Conservation (phyloP, 2,329 filamentous ascomycete genomes). For the Rachicladosporium sp. region DNA sequence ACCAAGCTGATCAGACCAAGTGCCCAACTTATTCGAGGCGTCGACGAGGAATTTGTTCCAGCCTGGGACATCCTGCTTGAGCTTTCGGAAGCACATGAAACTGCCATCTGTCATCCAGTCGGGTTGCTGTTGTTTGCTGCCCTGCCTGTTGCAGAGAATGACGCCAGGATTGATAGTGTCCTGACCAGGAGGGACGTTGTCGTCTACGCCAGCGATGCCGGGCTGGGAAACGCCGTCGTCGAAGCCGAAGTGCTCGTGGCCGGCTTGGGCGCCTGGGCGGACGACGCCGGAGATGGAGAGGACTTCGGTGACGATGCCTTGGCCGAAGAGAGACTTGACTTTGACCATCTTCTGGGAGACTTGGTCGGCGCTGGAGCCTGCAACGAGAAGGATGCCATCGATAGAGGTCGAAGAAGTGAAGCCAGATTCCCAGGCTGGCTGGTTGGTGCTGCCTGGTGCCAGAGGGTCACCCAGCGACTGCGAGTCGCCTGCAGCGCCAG, state of each 20-base stretch:
- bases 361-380: conserved; percentile 19
- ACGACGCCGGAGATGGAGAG: conserved; percentile 22
- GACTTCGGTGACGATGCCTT: conserved; percentile 19
- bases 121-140: conserved; percentile 14
- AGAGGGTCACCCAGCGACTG: conserved; percentile 14
- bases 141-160: conserved; percentile 27
- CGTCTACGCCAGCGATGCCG: conserved; percentile 23
- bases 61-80: conserved; percentile 34
- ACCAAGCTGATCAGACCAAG: conserved; percentile 26
- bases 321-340: conserved; percentile 22
- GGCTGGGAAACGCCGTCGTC: conserved; percentile 33
- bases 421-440: conserved; percentile 12
- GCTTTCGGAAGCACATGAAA: conserved; percentile 33
- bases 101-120: conserved; percentile 34
- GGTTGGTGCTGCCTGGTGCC: conserved; percentile 12
- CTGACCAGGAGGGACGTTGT: conserved; percentile 19
- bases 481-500: conserved; percentile 11
- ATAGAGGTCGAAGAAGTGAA: conserved; percentile 23
- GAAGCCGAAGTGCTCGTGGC: conserved; percentile 34
- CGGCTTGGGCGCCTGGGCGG: conserved; percentile 23
- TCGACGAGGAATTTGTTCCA: conserved; percentile 30
- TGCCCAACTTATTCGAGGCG: conserved; percentile 19
- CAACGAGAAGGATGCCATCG: conserved; percentile 26
- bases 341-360: conserved; percentile 18
- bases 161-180: conserved; percentile 24